Conservation (phyloP, 768 basidiomycete species). For the Russula sp. region DNA sequence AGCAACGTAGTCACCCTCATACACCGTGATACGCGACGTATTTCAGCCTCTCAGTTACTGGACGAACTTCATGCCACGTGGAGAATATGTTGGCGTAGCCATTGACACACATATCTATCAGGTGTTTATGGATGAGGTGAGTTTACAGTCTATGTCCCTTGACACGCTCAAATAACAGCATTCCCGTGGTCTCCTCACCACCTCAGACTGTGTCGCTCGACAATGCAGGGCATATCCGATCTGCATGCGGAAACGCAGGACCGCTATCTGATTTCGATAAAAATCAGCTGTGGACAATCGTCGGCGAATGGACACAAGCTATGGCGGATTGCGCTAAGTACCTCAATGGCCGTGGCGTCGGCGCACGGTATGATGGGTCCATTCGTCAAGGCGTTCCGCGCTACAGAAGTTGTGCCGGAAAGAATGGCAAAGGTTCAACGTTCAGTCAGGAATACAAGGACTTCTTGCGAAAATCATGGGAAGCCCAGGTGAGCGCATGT, state of each 20-base stretch:
- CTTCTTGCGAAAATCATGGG: slow-evolving; percentile 79
- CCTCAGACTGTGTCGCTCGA: slow-evolving; percentile 46
- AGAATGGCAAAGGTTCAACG: slow-evolving; percentile 68
- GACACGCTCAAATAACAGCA: neutral
- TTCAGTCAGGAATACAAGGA: slow-evolving; percentile 79
- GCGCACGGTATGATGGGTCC: slow-evolving; percentile 60
- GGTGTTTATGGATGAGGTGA: slow-evolving; percentile 59
- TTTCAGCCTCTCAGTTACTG: slow-evolving; percentile 74
- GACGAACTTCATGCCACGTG: slow-evolving; percentile 57
- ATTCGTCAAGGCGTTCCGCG: slow-evolving; percentile 54
- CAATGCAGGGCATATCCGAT: slow-evolving; percentile 54
- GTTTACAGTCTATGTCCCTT: neutral
- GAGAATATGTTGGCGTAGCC: slow-evolving; percentile 59
- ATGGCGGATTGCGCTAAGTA: slow-evolving; percentile 76
- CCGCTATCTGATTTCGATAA: slow-evolving; percentile 46
- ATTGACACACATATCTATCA: slow-evolving; percentile 83
- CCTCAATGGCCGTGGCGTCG: slow-evolving; percentile 77
- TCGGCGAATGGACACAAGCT: slow-evolving; percentile 86
- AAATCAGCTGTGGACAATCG: slow-evolving; percentile 68
- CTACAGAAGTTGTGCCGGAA: slow-evolving; percentile 70
- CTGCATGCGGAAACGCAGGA: slow-evolving; percentile 51
- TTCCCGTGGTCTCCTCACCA: neutral
- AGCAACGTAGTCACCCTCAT: slow-evolving; percentile 64
- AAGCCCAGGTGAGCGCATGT: slow-evolving; percentile 58
- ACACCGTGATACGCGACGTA: slow-evolving; percentile 76